Conservation (phyloP, 371 early-diverging fungal genomes). For the Batkoa obscura region DNA sequence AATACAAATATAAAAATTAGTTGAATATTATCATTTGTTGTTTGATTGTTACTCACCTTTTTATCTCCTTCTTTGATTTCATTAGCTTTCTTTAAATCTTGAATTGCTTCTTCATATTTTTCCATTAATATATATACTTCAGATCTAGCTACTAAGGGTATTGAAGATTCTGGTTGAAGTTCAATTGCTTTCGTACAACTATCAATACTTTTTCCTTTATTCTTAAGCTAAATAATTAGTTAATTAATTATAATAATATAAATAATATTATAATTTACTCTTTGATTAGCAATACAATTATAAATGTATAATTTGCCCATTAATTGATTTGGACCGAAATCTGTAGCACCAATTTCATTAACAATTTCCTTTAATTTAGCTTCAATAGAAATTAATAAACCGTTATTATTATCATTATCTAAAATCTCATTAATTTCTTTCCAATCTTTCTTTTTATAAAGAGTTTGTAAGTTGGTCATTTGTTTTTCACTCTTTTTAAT, state of each 20-base stretch:
- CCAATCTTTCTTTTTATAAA: conserved; percentile 32
- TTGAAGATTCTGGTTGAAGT: conserved; percentile 37
- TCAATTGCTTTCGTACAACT: conserved; percentile 35
- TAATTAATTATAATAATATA: too few relatives aligned
- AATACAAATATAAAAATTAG: too few relatives aligned
- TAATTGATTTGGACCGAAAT: conserved; percentile 28
- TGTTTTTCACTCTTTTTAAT: conserved; percentile 64
- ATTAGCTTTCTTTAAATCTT: conserved; percentile 49
- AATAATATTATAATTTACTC: conserved; percentile 16
- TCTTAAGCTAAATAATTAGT: conserved; percentile 15
- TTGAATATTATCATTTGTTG: too few relatives aligned
- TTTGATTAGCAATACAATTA: conserved; percentile 36
- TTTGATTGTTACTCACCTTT: too few relatives aligned
- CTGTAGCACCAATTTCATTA: conserved; percentile 12
- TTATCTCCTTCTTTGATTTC: conserved; percentile 31
- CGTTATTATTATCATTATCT: conserved; percentile 15
- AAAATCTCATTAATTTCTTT: conserved; percentile 43
- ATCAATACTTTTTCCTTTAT: conserved; percentile 20
- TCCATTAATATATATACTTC: conserved; percentile 43
- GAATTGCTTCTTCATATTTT: conserved; percentile 51
- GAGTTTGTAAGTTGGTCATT: conserved; percentile 29
- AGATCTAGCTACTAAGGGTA: conserved; percentile 45
- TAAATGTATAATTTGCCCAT: conserved; percentile 27
- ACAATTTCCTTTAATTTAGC: conserved; percentile 18
- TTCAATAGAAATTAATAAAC: conserved; percentile 27